Evolutionary conservation across 2,329 filamentous ascomycete species (phyloP).

Genomic region (Fusarium temperatum): DNA sequence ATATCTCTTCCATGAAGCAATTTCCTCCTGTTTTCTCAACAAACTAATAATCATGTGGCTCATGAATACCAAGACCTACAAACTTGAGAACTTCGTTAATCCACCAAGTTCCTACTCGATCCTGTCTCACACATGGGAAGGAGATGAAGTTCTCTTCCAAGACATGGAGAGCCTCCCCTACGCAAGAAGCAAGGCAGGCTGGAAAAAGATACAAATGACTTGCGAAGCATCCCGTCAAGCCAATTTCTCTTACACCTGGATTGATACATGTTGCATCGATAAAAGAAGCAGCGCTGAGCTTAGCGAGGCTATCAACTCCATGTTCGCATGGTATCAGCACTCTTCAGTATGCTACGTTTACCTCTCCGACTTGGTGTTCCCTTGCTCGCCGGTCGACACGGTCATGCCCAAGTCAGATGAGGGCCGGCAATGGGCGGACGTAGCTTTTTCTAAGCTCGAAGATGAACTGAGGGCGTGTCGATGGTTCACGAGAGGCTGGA

Average conservation of each 20-base stretch:
- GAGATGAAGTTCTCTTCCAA: neutral
- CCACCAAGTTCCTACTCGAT: fast-evolving
- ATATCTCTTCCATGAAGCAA: neutral
- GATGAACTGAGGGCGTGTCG: neutral
- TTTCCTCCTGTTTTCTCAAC: neutral
- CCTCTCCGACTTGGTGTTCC: neutral
- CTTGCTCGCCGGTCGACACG: fast-evolving
- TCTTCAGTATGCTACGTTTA: neutral
- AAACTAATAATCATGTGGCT: neutral
- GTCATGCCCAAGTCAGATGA: fast-evolving
- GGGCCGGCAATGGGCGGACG: neutral
- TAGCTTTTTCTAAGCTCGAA: neutral
- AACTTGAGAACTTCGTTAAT: neutral
- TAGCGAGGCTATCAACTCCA: neutral
- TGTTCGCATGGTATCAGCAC: neutral
- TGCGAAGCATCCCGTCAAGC: neutral
- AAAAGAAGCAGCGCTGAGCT: neutral
- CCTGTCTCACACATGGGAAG: neutral
- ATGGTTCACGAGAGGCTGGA: neutral
- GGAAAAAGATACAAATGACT: neutral
- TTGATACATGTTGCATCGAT: neutral
- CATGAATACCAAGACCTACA: neutral
- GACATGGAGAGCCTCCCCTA: neutral
- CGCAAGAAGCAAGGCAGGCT: neutral
- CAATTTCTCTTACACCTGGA: neutral